A percentile compares a stretch with the other conserved stretches of the same genome.
These are phyloP conservation scores for Ceriops decandra DNA, from an alignment of 345 rosid genomes.

Conservation along the genomic window DNA sequence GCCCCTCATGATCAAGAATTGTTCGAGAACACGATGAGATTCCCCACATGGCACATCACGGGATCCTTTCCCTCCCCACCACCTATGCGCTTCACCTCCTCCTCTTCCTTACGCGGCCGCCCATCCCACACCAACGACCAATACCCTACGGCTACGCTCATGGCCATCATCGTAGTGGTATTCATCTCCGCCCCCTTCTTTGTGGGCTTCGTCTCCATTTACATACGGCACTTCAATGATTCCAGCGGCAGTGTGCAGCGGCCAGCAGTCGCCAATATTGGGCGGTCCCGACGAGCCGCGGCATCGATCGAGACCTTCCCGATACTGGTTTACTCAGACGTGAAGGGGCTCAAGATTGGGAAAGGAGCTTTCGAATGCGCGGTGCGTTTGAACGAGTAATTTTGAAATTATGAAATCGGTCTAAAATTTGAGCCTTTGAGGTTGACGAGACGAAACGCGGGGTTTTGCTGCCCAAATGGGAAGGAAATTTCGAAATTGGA, in stretches of 20 bases:
- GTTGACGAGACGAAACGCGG: not conserved
- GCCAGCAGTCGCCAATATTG: not conserved
- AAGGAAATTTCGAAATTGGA: not conserved
- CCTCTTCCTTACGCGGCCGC: slow-evolving; percentile 1
- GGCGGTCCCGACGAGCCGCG: slow-evolving; percentile 28
- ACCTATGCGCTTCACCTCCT: not conserved
- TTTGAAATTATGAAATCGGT: no score
- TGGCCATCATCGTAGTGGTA: slow-evolving; percentile 78
- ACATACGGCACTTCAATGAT: slow-evolving; percentile 65
- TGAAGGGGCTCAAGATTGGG: not conserved
- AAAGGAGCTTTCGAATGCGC: slow-evolving; percentile 1
- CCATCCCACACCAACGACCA: not conserved
- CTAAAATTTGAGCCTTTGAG: not conserved
- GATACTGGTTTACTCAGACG: not conserved
- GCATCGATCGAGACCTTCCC: slow-evolving; percentile 13
- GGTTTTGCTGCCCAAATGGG: slow-evolving; percentile 8
- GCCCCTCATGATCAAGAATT: no score
- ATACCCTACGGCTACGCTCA: slow-evolving; percentile 27
- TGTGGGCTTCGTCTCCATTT: slow-evolving; percentile 83
- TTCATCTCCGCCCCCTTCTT: slow-evolving; percentile 68
- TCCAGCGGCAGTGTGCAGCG: slow-evolving; percentile 19
- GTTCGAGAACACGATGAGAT: not conserved
- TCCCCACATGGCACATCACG: not conserved
- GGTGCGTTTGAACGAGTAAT: not conserved
- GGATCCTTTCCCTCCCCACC: not conserved